These are phyloP conservation scores for Hypsizygus marmoreus DNA, from an alignment of 768 basidiomycete genomes.

Conservation along the genomic window DNA sequence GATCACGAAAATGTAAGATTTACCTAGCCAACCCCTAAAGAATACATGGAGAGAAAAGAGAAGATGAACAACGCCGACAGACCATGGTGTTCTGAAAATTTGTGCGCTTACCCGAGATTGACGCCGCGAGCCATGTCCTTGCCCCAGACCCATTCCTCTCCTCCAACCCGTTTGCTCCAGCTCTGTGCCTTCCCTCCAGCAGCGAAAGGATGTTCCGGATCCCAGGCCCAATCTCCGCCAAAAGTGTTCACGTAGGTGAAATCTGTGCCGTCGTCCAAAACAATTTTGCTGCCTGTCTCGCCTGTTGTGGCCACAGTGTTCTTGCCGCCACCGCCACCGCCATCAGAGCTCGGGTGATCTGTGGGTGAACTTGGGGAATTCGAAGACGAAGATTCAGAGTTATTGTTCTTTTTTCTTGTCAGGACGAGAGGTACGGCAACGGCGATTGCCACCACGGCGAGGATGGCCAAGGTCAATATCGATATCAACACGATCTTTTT, in stretches of 20 bases:
- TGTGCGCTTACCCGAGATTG: constrained; percentile 54
- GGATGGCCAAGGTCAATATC: not conserved
- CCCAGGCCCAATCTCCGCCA: constrained; percentile 81
- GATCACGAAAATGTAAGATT: not conserved
- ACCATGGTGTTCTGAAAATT: constrained; percentile 9
- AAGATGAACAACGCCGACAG: not conserved
- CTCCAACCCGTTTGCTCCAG: constrained; percentile 75
- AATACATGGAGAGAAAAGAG: constrained; percentile 3
- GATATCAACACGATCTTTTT: constrained; percentile 15
- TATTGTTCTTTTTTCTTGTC: constrained; percentile 17
- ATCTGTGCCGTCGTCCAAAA: constrained; percentile 72
- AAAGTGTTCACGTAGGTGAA: constrained; percentile 80
- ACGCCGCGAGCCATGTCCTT: constrained; percentile 56
- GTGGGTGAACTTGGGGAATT: no score
- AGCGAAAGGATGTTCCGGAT: constrained; percentile 71
- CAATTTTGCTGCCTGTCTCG: constrained; percentile 64
- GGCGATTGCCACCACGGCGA: constrained; percentile 8
- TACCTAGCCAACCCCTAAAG: constrained; percentile 48
- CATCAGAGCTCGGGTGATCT: no score
- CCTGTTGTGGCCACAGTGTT: constrained; percentile 45
- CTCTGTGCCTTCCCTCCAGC: constrained; percentile 74
- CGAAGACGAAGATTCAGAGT: constrained; percentile 12
- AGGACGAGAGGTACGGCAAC: constrained; percentile 12
- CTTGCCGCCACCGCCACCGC: no score
- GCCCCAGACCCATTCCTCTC: constrained; percentile 75